phyloP scores from a whole-genome alignment of 1,284 basidiomycete genomes.

The Boletus semigastroideus region DNA sequence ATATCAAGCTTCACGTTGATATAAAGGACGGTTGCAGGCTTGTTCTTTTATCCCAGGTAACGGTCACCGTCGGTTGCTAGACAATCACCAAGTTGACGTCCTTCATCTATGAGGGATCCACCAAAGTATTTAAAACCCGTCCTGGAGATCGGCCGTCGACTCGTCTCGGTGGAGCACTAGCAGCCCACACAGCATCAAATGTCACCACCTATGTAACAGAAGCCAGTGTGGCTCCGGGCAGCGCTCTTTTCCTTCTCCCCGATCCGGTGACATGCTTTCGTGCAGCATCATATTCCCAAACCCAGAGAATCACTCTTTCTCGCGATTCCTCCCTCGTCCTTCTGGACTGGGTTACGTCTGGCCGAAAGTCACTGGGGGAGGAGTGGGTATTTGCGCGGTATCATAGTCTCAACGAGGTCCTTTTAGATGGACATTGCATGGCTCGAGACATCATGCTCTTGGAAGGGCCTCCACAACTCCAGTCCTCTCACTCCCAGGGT shows the following conservation, averaged over 20 bases:
- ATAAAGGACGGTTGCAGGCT: slow-evolving; percentile 60
- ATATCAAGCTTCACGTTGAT: slow-evolving; percentile 61
- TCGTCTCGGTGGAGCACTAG: slow-evolving; percentile 22
- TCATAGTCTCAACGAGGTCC: slow-evolving; percentile 84
- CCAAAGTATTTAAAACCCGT: slow-evolving; percentile 88
- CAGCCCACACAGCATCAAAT: slow-evolving; percentile 23
- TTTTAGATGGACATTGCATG: slow-evolving; percentile 59
- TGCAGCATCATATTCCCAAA: slow-evolving; percentile 78
- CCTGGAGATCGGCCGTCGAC: slow-evolving; percentile 47
- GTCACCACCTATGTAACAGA: slow-evolving; percentile 54
- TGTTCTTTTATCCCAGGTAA: slow-evolving; percentile 79
- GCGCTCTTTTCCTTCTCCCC: slow-evolving; percentile 79
- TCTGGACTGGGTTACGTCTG: slow-evolving; percentile 91
- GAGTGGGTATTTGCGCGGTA: slow-evolving; percentile 89
- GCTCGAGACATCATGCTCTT: slow-evolving; percentile 79
- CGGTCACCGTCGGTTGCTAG: slow-evolving; percentile 24
- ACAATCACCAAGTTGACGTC: slow-evolving; percentile 1
- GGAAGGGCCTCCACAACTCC: slow-evolving; percentile 41
- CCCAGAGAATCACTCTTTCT: slow-evolving; percentile 71
- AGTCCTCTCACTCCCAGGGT: slow-evolving; percentile 18
- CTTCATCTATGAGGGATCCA: slow-evolving; percentile 65
- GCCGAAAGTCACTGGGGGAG: slow-evolving; percentile 77
- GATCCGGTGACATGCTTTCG: slow-evolving; percentile 92
- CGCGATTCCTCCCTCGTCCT: slow-evolving; percentile 63
- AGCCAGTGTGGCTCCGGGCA: slow-evolving; percentile 49